Conservation (phyloP, 2,329 filamentous ascomycete genomes). For the Celoporthe dispersa region DNA sequence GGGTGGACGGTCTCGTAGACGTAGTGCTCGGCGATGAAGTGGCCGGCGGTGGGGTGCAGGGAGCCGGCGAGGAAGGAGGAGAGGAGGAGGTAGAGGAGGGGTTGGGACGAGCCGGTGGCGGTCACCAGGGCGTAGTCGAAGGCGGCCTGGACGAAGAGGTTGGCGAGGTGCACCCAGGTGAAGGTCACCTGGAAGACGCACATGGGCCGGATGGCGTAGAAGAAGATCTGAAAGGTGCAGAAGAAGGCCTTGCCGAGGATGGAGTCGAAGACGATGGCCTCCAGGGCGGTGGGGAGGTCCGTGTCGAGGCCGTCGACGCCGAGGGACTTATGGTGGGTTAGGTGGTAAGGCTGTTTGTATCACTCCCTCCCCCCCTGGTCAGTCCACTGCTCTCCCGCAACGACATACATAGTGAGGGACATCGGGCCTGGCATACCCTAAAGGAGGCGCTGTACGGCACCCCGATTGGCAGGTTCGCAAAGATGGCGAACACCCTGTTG, state of each 20-base stretch:
- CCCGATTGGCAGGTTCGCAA: conserved; percentile 95
- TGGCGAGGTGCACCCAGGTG: conserved; percentile 82
- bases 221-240: conserved; percentile 98
- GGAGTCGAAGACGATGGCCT: conserved; percentile 92
- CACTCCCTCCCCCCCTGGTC: not conserved
- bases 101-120: conserved; percentile 58
- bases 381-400: not conserved
- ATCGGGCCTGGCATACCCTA: conserved; percentile 61
- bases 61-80: conserved; percentile 93
- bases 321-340: conserved; percentile 98
- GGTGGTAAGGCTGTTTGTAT: conserved; percentile 77
- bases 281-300: conserved; percentile 88
- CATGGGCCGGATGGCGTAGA: conserved; percentile 97
- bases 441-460: conserved; percentile 97
- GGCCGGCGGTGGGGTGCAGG: conserved; percentile 90
- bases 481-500: conserved; percentile 86
- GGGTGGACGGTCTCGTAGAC: conserved; percentile 70
- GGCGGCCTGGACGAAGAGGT: conserved; percentile 74
- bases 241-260: conserved; percentile 98
- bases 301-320: conserved; percentile 96
- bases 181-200: conserved; percentile 88
- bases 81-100: conserved; percentile 81
- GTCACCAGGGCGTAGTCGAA: conserved; percentile 77
- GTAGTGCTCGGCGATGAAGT: conserved; percentile 99
- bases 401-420: no score